phyloP scores from a whole-genome alignment of 352 stramenopile species.

The Thalassiosira hispida region DNA sequence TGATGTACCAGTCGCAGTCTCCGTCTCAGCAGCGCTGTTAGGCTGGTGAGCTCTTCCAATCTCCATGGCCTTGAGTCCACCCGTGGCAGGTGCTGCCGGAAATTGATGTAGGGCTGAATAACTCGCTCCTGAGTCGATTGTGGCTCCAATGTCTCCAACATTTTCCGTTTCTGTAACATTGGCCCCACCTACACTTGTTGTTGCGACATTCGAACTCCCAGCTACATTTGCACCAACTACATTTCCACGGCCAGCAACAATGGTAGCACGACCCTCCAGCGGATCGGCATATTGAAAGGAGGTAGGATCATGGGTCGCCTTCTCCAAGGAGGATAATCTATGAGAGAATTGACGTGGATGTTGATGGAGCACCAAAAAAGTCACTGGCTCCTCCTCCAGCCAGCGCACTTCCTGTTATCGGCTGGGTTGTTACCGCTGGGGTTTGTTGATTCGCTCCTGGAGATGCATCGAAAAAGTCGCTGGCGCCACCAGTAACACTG shows the following conservation, averaged over 20 bases:
- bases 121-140: background rate
- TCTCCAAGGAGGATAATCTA: constrained; percentile 29
- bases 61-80: constrained; percentile 18
- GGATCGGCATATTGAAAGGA: constrained; percentile 40
- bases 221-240: constrained; percentile 2
- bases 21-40: too few relatives aligned
- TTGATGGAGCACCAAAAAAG: background rate
- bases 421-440: too few relatives aligned
- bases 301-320: constrained; percentile 19
- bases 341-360: constrained; percentile 16
- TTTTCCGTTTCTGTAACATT: background rate
- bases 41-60: constrained; percentile 13
- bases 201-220: too few relatives aligned
- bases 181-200: too few relatives aligned
- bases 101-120: background rate
- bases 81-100: constrained; percentile 12
- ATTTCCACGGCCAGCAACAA: background rate
- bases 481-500: background rate
- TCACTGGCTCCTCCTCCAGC: background rate
- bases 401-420: background rate
- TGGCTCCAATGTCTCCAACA: background rate
- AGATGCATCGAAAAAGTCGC: background rate
- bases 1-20: too few relatives aligned
- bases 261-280: constrained; percentile 22
- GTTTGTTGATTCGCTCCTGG: background rate